Percentiles rank a stretch among this genome's conserved stretches.
Conservation (phyloP, 768 basidiomycete genomes). For the Xerocomellus amylosporus region DNA sequence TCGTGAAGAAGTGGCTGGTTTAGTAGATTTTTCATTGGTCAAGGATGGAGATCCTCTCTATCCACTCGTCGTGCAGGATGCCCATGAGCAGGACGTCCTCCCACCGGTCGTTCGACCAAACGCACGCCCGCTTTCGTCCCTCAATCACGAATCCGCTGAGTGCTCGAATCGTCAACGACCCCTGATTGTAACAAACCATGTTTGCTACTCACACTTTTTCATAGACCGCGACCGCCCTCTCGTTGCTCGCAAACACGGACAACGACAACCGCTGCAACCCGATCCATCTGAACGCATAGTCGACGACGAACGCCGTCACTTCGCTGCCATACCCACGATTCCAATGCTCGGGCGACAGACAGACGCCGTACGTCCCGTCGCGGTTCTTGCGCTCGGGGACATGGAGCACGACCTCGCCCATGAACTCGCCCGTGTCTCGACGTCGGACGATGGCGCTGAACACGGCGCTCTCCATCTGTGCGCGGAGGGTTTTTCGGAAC, state of each 20-base stretch:
- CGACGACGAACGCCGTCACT: constrained; percentile 38
- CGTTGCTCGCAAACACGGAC: constrained; percentile 38
- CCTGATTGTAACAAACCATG: not conserved
- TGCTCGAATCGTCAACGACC: not conserved
- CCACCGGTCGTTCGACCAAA: constrained; percentile 38
- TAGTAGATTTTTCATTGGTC: constrained; percentile 10
- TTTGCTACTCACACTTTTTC: constrained; percentile 38
- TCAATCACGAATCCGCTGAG: constrained; percentile 41
- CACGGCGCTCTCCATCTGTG: constrained; percentile 24
- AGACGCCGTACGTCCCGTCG: constrained; percentile 34
- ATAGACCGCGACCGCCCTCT: constrained; percentile 39
- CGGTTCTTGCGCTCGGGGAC: constrained; percentile 27
- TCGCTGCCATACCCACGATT: constrained; percentile 42
- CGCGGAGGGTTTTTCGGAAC: constrained; percentile 18
- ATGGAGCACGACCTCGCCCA: constrained; percentile 33
- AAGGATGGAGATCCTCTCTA: constrained; percentile 17
- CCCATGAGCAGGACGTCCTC: constrained; percentile 40
- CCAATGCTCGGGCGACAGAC: constrained; percentile 34
- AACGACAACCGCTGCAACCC: constrained; percentile 42
- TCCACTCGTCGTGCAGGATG: constrained; percentile 41
- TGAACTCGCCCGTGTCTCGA: constrained; percentile 29
- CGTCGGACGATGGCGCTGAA: constrained; percentile 30
- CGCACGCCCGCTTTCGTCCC: constrained; percentile 35
- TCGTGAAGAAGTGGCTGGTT: not conserved
- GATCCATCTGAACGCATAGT: constrained; percentile 40